phyloP scores from a whole-genome alignment of 306 rosid species.

The Echinosophora koreensis region DNA sequence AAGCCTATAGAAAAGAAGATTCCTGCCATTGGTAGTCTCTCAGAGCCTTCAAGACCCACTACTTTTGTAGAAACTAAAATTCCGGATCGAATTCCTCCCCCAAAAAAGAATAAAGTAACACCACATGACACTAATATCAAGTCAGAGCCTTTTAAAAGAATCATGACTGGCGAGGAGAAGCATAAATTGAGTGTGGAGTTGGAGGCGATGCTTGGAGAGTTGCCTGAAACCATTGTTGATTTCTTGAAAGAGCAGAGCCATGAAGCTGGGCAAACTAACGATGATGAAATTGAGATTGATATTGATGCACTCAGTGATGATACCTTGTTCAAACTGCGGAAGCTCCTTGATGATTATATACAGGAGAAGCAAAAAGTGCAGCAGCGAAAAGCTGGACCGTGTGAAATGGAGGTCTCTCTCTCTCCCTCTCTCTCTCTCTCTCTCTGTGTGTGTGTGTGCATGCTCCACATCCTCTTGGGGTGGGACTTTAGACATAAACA shows the following conservation, averaged over 20 bases:
- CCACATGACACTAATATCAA: constrained; percentile 50
- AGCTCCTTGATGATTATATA: constrained; percentile 76
- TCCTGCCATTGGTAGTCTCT: constrained; percentile 47
- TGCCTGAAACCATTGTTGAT: constrained; percentile 78
- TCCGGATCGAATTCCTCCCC: constrained; percentile 55
- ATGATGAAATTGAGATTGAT: constrained; percentile 93
- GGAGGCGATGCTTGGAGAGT: constrained; percentile 72
- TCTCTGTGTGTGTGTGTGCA: background rate
- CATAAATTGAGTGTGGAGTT: constrained; percentile 72
- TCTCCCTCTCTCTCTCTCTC: constrained; percentile 9
- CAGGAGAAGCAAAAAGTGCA: constrained; percentile 67
- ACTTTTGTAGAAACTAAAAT: constrained; percentile 52
- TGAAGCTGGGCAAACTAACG: constrained; percentile 61
- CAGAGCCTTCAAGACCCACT: constrained; percentile 56
- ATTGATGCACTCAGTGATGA: constrained; percentile 82
- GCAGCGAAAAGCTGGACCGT: constrained; percentile 63
- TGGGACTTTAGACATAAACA: no score
- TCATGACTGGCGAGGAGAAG: constrained; percentile 74
- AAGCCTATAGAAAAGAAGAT: constrained; percentile 78
- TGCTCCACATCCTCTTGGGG: no score
- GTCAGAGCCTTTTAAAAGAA: constrained; percentile 52
- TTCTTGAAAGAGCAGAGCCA: constrained; percentile 75
- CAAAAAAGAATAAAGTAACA: constrained; percentile 65
- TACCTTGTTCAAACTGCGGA: constrained; percentile 71
- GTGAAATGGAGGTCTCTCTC: constrained; percentile 79